Evolutionary conservation across 2,329 filamentous ascomycete genomes (phyloP).

Genomic region (Didymella glomerata): DNA sequence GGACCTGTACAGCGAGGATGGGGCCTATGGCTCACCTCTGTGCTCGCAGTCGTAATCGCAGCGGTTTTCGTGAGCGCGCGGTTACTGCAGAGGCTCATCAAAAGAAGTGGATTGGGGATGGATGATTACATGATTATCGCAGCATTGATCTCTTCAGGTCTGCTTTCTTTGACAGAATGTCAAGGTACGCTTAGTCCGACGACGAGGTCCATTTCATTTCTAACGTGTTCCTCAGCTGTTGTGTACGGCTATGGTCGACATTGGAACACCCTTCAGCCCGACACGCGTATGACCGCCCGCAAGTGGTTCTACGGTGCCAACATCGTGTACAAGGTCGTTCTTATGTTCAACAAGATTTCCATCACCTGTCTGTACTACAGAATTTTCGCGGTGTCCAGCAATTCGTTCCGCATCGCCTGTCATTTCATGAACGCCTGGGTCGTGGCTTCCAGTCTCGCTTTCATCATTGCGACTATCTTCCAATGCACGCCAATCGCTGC

Average conservation of each 20-base stretch:
- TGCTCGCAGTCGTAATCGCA: constrained; percentile 31
- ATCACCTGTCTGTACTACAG: constrained; percentile 47
- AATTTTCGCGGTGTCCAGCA: constrained; percentile 42
- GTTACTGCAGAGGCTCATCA: constrained; percentile 28
- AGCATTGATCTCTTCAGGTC: constrained; percentile 28
- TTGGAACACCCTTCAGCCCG: constrained; percentile 25
- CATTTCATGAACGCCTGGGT: constrained; percentile 42
- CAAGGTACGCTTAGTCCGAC: constrained; percentile 26
- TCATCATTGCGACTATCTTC: constrained; percentile 44
- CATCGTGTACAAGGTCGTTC: constrained; percentile 50
- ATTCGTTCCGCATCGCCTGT: constrained; percentile 38
- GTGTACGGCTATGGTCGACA: constrained; percentile 35
- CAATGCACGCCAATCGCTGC: constrained; percentile 44
- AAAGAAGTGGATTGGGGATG: constrained; percentile 29
- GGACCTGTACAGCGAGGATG: constrained; percentile 33
- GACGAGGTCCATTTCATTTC: not conserved
- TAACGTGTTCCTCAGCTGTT: constrained; percentile 26
- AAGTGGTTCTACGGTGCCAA: constrained; percentile 46
- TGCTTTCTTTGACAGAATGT: constrained; percentile 36
- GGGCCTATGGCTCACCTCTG: constrained; percentile 35
- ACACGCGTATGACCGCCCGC: constrained; percentile 29
- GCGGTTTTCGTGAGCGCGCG: constrained; percentile 30
- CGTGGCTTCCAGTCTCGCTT: constrained; percentile 42
- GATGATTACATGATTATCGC: constrained; percentile 39
- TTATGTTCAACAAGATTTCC: constrained; percentile 48